A percentile compares a stretch with the other conserved stretches of the same genome.
Evolutionary conservation across 2,329 filamentous ascomycete species (phyloP).

Genomic region (Pseudogymnoascus sp.): DNA sequence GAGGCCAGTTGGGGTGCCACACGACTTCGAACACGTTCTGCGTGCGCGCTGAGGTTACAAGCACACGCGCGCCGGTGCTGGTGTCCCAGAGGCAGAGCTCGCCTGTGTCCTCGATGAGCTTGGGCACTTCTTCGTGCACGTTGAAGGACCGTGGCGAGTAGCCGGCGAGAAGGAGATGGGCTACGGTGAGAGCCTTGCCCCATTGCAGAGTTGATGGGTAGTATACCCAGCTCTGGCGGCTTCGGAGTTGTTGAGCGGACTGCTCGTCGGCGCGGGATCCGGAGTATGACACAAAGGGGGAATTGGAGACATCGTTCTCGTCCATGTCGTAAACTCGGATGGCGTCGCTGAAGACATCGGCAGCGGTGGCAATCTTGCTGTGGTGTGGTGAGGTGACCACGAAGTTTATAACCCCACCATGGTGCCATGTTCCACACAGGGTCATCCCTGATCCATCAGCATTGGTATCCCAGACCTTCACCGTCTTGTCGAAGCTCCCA

Average conservation of each 20-base stretch:
- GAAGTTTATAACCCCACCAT: constrained; percentile 54
- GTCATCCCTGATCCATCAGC: constrained; percentile 34
- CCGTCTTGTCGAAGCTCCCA: constrained; percentile 52
- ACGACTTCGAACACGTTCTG: constrained; percentile 57
- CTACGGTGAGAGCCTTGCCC: constrained; percentile 39
- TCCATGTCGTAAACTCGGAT: constrained; percentile 48
- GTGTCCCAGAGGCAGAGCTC: constrained; percentile 55
- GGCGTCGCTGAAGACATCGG: constrained; percentile 45
- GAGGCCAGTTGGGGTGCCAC: constrained; percentile 49
- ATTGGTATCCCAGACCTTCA: constrained; percentile 48
- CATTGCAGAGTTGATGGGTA: constrained; percentile 56
- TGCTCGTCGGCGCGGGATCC: constrained; percentile 20
- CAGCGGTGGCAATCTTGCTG: constrained; percentile 49
- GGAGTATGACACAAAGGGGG: constrained; percentile 22
- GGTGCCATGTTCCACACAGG: constrained; percentile 43
- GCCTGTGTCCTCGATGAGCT: constrained; percentile 47
- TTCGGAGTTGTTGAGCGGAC: constrained; percentile 15
- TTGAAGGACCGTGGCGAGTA: constrained; percentile 51
- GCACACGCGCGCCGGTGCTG: constrained; percentile 30
- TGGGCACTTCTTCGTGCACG: constrained; percentile 49
- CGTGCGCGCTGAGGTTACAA: constrained; percentile 41
- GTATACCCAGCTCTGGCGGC: constrained; percentile 46
- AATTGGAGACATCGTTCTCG: constrained; percentile 28
- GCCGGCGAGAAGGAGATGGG: constrained; percentile 49
- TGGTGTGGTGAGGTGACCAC: constrained; percentile 41